Percentiles rank a stretch among this genome's conserved stretches.
Conservation (phyloP, 1,284 basidiomycete genomes). For the Meira miltonrushii region DNA sequence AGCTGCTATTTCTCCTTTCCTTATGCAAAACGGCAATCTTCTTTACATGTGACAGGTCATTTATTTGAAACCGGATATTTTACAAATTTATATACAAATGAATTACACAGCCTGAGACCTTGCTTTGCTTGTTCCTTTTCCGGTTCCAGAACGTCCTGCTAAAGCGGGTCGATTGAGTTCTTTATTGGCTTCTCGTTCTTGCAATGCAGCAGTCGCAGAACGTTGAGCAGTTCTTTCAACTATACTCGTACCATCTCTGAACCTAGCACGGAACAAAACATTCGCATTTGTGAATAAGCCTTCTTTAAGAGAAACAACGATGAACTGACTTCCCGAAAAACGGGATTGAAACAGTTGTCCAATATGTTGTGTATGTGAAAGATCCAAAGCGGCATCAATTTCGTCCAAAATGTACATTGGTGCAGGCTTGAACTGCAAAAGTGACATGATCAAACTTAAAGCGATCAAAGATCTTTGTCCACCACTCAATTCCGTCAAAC, state of each 20-base stretch:
- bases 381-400: constrained; percentile 91
- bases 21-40: too few relatives aligned
- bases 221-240: constrained; percentile 1
- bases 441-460: constrained; percentile 91
- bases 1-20: too few relatives aligned
- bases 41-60: too few relatives aligned
- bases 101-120: too few relatives aligned
- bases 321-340: constrained; percentile 98
- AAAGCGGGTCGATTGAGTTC: not conserved
- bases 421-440: constrained; percentile 97
- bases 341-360: constrained; percentile 90
- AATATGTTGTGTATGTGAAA: constrained; percentile 92
- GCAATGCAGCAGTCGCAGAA: not conserved
- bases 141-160: not conserved
- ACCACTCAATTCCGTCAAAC: constrained; percentile 90
- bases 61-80: too few relatives aligned
- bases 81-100: too few relatives aligned
- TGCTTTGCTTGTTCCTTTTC: too few relatives aligned
- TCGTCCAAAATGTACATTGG: constrained; percentile 99
- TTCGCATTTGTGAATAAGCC: constrained; percentile 93
- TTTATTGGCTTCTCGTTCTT: not conserved
- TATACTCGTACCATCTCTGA: constrained; percentile 72
- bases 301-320: constrained; percentile 94
- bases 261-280: constrained; percentile 85
- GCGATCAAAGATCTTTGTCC: constrained; percentile 97